phyloP scores from a whole-genome alignment of 2,329 filamentous ascomycete species.

The Diaporthe sp. region DNA sequence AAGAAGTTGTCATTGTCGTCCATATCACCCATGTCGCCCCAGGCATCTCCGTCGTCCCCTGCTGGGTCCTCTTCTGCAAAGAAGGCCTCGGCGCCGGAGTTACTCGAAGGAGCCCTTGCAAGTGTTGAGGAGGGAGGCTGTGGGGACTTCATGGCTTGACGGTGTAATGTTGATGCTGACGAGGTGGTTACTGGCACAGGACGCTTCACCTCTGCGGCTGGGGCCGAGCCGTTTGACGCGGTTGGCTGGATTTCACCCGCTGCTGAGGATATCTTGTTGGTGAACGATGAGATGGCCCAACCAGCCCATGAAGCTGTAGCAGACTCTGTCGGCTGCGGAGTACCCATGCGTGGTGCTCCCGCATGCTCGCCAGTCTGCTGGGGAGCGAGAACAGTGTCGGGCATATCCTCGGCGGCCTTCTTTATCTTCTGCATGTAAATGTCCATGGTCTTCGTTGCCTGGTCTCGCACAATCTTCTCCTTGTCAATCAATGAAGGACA shows the following conservation, averaged over 20 bases:
- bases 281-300: slow-evolving; percentile 99
- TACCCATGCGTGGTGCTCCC: slow-evolving; percentile 80
- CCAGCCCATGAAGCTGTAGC: slow-evolving; percentile 85
- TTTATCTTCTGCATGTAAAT: slow-evolving; percentile 86
- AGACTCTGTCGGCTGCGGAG: slow-evolving; percentile 73
- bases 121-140: slow-evolving; percentile 55
- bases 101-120: slow-evolving; percentile 63
- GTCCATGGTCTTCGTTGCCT: slow-evolving; percentile 91
- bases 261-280: slow-evolving; percentile 88
- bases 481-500: slow-evolving; percentile 92
- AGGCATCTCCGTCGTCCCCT: slow-evolving; percentile 78
- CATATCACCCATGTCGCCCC: slow-evolving; percentile 74
- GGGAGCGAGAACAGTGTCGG: slow-evolving; percentile 83
- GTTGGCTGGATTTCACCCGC: slow-evolving; percentile 86
- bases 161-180: slow-evolving; percentile 70
- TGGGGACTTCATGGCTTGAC: slow-evolving; percentile 70
- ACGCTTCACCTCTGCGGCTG: slow-evolving; percentile 54
- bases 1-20: slow-evolving; percentile 57
- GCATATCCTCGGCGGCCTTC: slow-evolving; percentile 82
- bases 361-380: slow-evolving; percentile 63
- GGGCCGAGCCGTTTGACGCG: slow-evolving; percentile 57
- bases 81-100: slow-evolving; percentile 62
- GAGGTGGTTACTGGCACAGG: slow-evolving; percentile 54
- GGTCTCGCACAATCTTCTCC: slow-evolving; percentile 93
- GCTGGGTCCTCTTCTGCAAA: slow-evolving; percentile 69